Conservation (phyloP, 129 eudicot genomes). For the Escallonia herrerae region DNA sequence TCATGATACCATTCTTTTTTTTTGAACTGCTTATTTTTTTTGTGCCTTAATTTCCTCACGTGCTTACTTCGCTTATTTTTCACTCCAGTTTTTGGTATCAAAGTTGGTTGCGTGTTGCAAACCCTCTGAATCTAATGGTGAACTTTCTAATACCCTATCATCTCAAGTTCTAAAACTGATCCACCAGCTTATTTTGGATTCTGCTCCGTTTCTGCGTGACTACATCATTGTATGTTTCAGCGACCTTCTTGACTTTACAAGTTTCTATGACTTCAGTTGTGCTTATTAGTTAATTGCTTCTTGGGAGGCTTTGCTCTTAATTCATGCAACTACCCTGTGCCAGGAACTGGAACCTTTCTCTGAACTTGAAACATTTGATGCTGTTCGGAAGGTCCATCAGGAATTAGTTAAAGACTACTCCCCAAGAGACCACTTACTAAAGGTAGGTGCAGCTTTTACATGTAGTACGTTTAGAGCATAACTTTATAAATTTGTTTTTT, state of each 20-base stretch:
- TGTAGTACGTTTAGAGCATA: not conserved
- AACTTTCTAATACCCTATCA: slow-evolving; percentile 32
- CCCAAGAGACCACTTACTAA: slow-evolving; percentile 69
- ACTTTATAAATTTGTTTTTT: not conserved
- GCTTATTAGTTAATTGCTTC: not conserved
- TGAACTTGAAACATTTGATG: slow-evolving; percentile 48
- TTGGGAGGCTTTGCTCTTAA: not conserved
- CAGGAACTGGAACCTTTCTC: slow-evolving; percentile 94
- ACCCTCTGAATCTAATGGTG: slow-evolving; percentile 32
- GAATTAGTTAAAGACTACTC: slow-evolving; percentile 62
- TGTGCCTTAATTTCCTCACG: slow-evolving; percentile 5
- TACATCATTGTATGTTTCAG: slow-evolving; percentile 62
- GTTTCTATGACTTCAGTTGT: slow-evolving; percentile 7
- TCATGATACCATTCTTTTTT: too few relatives aligned
- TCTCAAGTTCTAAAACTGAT: slow-evolving; percentile 67
- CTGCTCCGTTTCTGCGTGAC: slow-evolving; percentile 73
- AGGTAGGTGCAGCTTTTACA: slow-evolving; percentile 32
- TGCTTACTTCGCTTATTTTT: slow-evolving; percentile 8
- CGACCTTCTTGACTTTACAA: not conserved
- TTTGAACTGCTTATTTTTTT: not conserved
- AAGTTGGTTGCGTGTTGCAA: slow-evolving; percentile 64
- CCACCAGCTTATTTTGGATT: slow-evolving; percentile 65
- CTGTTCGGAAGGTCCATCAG: slow-evolving; percentile 49
- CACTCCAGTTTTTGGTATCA: slow-evolving; percentile 68
- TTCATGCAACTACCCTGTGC: not conserved